Percentiles rank a stretch among this genome's conserved stretches.
Evolutionary conservation across 1,284 basidiomycete genomes (phyloP).

Genomic region (Pascua guehoae): DNA sequence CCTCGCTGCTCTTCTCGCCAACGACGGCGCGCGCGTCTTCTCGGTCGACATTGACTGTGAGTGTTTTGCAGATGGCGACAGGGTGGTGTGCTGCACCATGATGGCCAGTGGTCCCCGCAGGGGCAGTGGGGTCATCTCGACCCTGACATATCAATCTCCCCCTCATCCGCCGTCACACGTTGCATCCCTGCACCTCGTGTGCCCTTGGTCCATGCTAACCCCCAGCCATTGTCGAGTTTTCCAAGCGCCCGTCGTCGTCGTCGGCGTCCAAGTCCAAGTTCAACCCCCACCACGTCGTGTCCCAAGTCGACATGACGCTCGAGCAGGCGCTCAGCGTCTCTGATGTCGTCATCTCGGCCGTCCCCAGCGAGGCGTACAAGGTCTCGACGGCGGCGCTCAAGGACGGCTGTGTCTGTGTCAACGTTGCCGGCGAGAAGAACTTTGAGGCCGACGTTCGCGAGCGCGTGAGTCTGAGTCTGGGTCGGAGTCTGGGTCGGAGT

Average conservation of each 20-base stretch:
- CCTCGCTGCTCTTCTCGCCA: constrained; percentile 80
- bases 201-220: constrained; percentile 26
- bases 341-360: constrained; percentile 88
- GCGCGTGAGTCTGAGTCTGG: constrained; percentile 59
- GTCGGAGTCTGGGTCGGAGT: no score
- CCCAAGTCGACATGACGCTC: constrained; percentile 63
- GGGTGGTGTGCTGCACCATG: no score
- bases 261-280: constrained; percentile 52
- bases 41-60: constrained; percentile 84
- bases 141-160: no score
- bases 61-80: constrained; percentile 7
- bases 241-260: constrained; percentile 65
- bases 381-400: constrained; percentile 83
- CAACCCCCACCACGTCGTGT: constrained; percentile 79
- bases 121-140: no score
- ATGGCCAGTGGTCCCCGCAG: not conserved
- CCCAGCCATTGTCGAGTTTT: constrained; percentile 65
- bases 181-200: not conserved
- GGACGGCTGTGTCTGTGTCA: constrained; percentile 87
- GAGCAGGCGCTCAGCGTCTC: constrained; percentile 73
- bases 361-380: constrained; percentile 83
- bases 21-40: constrained; percentile 88
- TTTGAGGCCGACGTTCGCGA: constrained; percentile 90
- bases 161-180: no score
- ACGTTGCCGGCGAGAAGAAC: constrained; percentile 94